A percentile compares a stretch with the other conserved stretches of the same genome.
Conservation (phyloP, 176 grass and related monocot species). For the Puya raimondii region DNA sequence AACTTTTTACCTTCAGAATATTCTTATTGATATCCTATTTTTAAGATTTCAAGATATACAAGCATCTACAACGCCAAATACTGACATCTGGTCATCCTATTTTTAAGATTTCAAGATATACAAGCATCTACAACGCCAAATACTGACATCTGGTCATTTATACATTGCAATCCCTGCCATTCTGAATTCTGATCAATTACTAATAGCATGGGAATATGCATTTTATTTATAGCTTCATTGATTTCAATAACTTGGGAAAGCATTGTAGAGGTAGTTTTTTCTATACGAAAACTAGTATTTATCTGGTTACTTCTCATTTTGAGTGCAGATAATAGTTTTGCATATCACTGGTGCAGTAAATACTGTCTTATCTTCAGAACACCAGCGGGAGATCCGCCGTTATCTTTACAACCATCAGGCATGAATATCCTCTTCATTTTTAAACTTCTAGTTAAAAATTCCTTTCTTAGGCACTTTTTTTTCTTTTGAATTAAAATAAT, state of each 20-base stretch:
- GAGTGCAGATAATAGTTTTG: conserved; percentile 60
- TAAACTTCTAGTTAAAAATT: neutral
- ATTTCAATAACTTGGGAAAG: neutral
- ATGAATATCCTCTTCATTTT: neutral
- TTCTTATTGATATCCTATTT: neutral
- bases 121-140: too few species aligned
- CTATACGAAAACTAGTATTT: conserved; percentile 8
- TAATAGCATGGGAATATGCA: neutral
- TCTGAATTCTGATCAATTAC: neutral
- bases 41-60: neutral
- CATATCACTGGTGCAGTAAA: conserved; percentile 59
- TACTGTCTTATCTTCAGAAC: conserved; percentile 51
- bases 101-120: neutral
- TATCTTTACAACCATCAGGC: conserved; percentile 95
- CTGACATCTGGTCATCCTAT: neutral
- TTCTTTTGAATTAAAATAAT: neutral
- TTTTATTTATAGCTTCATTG: neutral
- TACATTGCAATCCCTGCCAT: neutral
- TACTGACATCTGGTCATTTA: neutral
- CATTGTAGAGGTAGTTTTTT: neutral
- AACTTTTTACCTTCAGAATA: neutral
- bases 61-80: too few species aligned
- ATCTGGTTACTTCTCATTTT: conserved; percentile 2
- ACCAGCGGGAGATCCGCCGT: conserved; percentile 67
- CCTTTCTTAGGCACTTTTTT: neutral